phyloP scores from a whole-genome alignment of 2,329 filamentous ascomycete species.

The Fusarium coffeatum region DNA sequence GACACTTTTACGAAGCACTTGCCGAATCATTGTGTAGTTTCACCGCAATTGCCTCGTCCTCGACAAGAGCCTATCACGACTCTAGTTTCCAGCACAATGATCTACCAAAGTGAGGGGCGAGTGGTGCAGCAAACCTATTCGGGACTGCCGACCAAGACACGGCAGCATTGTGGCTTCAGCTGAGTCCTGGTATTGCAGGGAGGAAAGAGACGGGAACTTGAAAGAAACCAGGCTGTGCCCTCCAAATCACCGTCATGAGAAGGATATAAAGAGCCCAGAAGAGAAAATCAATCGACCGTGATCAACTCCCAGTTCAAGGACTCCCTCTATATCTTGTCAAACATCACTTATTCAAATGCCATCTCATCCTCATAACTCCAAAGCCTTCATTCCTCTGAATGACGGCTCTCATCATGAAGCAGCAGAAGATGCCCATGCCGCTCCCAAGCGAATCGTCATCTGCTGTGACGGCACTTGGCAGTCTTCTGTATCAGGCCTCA shows the following conservation, averaged over 20 bases:
- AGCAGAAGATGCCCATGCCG: slow-evolving; percentile 17
- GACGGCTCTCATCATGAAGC: slow-evolving; percentile 32
- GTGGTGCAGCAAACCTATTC: slow-evolving; percentile 23
- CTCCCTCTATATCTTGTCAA: not conserved
- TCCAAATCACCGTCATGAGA: not conserved
- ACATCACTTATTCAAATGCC: slow-evolving; percentile 20
- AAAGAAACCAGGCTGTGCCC: not conserved
- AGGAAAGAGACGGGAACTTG: slow-evolving; percentile 6
- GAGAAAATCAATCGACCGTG: not conserved
- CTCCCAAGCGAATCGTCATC: slow-evolving; percentile 47
- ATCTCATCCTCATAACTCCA: slow-evolving; percentile 13
- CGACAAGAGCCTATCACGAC: slow-evolving; percentile 28
- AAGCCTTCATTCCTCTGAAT: slow-evolving; percentile 31
- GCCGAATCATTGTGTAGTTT: slow-evolving; percentile 24
- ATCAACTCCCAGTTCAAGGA: not conserved
- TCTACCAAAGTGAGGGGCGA: slow-evolving; percentile 32
- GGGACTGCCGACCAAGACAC: slow-evolving; percentile 31
- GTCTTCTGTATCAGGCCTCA: slow-evolving; percentile 41
- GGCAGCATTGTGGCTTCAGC: slow-evolving; percentile 34
- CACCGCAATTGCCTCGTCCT: slow-evolving; percentile 26
- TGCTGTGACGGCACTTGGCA: slow-evolving; percentile 56
- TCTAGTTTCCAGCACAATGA: slow-evolving; percentile 17
- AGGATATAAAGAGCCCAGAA: slow-evolving; percentile 29
- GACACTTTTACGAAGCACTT: slow-evolving; percentile 8
- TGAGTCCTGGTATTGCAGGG: slow-evolving; percentile 1